Base-by-base conservation (phyloP, 2,329 filamentous ascomycete genomes). In the Colletotrichum eremochloae region DNA sequence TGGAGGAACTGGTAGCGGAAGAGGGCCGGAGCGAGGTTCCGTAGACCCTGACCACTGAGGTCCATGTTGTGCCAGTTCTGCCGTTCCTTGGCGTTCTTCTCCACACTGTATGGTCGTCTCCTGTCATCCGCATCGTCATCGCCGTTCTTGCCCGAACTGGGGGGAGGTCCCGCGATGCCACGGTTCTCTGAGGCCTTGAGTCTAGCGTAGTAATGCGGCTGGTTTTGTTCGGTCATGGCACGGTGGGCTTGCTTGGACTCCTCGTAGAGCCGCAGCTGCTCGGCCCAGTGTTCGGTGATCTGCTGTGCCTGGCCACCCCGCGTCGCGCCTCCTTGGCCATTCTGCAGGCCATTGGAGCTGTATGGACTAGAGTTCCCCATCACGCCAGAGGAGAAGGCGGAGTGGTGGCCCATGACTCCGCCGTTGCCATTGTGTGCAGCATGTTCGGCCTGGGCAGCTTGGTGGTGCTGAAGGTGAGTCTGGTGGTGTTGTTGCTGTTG, bases 1-100 rank as follows among this genome's bases (percentile, higher is more conserved):
- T 93, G 93, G 68, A 99, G 86, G 81, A 99, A 98, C 56, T 88
- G 88, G 82, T 98, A 99, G 76, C 89, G 87, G 84, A 98, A 98
- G 42, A 99, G 86, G 56, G 93, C 90, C 11, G 89, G 85, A 1
- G 95, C 91, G 42, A 99, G 86, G 71, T 94, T 93, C 76, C 95
- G 92, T 61, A 99, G 86, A 29, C 96, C 96, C 84, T 98, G 96
- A n/a, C 96, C 96, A 77, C 95, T 96, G 80, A 98, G 92, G 82
- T 99, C 96, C 77, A 99, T 87, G 75, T 95, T 95, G 81, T 94
- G 90, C 96, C 96, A 98, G 78, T 95, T 93, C 81, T 97, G 93
- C 75, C 92, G 86, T 77, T 91, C 90, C 74, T 89, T 86, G 20
- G 53, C 53, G 71, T 89, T 86, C 78, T 89, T 89, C 72, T 93